Conservation (phyloP, 129 eudicot species). For the Tagetes patula region DNA sequence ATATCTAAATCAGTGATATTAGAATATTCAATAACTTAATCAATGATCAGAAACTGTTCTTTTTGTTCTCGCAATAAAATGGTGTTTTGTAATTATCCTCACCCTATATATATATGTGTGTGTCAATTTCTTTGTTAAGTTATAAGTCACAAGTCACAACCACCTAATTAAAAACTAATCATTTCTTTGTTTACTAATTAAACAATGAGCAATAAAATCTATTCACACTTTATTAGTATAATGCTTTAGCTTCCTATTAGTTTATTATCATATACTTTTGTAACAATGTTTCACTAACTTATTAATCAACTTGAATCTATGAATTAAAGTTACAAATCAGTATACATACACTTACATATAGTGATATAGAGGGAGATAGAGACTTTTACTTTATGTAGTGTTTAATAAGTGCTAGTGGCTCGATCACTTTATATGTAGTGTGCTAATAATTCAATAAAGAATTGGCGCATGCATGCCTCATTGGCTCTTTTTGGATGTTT, state of each 20-base stretch:
- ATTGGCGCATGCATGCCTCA: constrained; percentile 1
- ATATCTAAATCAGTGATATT: no score
- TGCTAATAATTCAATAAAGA: constrained; percentile 16
- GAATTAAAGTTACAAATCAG: background rate
- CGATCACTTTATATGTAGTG: background rate
- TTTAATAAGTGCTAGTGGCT: background rate
- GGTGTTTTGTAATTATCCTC: no score
- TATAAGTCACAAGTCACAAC: background rate
- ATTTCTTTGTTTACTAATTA: constrained; percentile 2
- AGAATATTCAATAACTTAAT: no score
- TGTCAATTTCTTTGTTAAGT: background rate
- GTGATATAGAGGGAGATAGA: background rate
- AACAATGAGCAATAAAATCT: background rate
- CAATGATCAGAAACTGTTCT: no score
- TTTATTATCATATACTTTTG: background rate
- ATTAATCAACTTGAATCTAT: background rate
- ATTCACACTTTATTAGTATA: background rate
- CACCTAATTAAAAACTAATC: background rate
- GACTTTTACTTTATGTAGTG: background rate
- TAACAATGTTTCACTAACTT: background rate
- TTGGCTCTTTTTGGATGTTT: constrained; percentile 34
- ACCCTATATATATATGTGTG: no score
- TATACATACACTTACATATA: background rate
- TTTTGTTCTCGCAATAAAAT: no score
- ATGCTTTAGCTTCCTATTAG: background rate